Evolutionary conservation across 2,329 filamentous ascomycete genomes (phyloP).

Genomic region (Penicillium aurantiogriseum): DNA sequence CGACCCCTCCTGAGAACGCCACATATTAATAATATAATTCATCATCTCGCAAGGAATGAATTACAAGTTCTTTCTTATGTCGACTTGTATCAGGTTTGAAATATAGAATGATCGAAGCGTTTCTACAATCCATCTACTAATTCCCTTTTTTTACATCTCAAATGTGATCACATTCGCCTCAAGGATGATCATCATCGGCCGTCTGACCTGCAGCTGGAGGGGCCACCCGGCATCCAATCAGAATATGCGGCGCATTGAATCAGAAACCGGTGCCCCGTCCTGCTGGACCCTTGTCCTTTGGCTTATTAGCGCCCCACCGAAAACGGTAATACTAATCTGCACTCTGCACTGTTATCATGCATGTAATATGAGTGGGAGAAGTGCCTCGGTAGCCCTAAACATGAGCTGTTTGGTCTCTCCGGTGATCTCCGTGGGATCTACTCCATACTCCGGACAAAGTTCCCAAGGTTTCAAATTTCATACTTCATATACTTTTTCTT

Average conservation of each 20-base stretch:
- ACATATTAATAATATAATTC: neutral
- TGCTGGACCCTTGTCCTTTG: conserved; percentile 5
- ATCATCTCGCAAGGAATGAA: too few relatives aligned
- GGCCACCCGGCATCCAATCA: neutral
- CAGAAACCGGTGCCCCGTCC: neutral
- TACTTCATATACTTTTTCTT: neutral
- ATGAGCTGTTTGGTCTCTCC: neutral
- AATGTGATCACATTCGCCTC: neutral
- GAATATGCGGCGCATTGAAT: neutral
- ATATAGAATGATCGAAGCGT: neutral
- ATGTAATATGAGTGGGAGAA: neutral
- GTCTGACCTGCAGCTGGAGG: conserved; percentile 5
- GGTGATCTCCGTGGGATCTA: conserved; percentile 3
- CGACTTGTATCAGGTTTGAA: neutral
- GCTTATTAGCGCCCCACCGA: neutral
- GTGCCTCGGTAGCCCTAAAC: neutral
- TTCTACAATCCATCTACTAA: neutral
- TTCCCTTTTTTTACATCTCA: neutral
- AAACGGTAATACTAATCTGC: neutral
- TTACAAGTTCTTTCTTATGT: too few relatives aligned
- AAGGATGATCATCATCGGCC: conserved; percentile 3
- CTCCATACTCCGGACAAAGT: neutral
- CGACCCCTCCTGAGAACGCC: conserved; percentile 8
- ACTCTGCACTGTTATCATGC: conserved; percentile 4
- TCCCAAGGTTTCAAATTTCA: neutral